Percentiles rank a stretch among this genome's conserved stretches.
Evolutionary conservation across 2,329 filamentous ascomycete species (phyloP).

Genomic region (Hypoxylon sp.): DNA sequence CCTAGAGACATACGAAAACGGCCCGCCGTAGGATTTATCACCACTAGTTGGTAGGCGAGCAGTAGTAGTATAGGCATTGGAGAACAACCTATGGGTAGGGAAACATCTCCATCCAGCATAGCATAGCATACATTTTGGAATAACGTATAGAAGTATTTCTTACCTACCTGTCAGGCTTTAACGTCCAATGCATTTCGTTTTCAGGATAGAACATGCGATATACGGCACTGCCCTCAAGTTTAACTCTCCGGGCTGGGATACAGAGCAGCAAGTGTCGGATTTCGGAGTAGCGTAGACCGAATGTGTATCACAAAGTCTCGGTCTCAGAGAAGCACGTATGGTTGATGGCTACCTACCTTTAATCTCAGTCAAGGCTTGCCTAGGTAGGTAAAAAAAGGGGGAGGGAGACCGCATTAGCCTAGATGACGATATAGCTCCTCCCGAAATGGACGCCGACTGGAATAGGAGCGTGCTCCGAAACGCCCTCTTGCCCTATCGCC

Average conservation of each 20-base stretch:
- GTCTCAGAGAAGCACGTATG: neutral
- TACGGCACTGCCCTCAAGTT: neutral
- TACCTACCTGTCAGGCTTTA: neutral
- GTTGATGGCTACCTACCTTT: neutral
- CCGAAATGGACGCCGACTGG: constrained; percentile 2
- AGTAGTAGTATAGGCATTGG: constrained; percentile 15
- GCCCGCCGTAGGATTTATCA: constrained; percentile 29
- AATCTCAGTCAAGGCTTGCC: neutral
- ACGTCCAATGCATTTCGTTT: neutral
- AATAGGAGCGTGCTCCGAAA: neutral
- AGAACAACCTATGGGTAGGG: neutral
- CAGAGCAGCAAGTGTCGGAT: neutral
- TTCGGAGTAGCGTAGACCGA: neutral
- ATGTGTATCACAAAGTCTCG: neutral
- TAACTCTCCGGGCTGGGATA: neutral
- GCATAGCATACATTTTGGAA: neutral
- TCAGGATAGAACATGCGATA: neutral
- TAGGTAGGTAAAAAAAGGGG: neutral
- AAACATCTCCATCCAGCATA: constrained; percentile 6
- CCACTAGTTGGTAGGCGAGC: constrained; percentile 14
- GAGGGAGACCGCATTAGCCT: neutral
- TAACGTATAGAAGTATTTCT: neutral
- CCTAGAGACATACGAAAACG: constrained; percentile 22
- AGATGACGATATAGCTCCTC: constrained; percentile 8
- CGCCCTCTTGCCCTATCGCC: constrained; percentile 6